Conservation (phyloP, 73 alveolate genomes). For the Symbiodinium natans region DNA sequence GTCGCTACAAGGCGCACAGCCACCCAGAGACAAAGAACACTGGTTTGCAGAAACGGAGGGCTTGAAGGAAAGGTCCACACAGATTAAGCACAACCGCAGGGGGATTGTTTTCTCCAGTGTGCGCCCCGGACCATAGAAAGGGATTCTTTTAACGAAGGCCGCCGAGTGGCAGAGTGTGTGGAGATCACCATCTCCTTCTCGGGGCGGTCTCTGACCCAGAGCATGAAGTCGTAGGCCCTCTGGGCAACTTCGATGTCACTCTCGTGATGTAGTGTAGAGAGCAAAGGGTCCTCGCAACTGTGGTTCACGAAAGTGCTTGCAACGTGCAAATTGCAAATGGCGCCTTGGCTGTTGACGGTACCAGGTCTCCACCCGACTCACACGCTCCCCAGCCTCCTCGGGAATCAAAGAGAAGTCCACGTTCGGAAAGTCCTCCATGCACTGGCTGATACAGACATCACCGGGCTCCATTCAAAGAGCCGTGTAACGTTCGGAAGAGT, state of each 20-base stretch:
- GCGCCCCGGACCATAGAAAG: no score
- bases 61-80: no score
- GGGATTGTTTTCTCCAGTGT: no score
- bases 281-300: background rate
- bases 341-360: background rate
- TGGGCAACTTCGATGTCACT: constrained; percentile 43
- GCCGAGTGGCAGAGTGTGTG: background rate
- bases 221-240: constrained; percentile 90
- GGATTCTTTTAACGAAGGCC: no score
- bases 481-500: no score
- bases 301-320: background rate
- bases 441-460: no score
- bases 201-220: constrained; percentile 33
- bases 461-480: no score
- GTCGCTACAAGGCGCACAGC: no score
- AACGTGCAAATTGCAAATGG: no score
- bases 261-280: background rate
- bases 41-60: no score
- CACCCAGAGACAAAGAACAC: no score
- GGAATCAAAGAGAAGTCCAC: constrained; percentile 37
- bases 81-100: no score
- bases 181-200: constrained; percentile 33
- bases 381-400: background rate
- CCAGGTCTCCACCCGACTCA: background rate
- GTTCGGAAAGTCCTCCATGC: constrained; percentile 73